Base-by-base conservation (phyloP, 139 green algal genomes). In the Coelastrella sp. region DNA sequence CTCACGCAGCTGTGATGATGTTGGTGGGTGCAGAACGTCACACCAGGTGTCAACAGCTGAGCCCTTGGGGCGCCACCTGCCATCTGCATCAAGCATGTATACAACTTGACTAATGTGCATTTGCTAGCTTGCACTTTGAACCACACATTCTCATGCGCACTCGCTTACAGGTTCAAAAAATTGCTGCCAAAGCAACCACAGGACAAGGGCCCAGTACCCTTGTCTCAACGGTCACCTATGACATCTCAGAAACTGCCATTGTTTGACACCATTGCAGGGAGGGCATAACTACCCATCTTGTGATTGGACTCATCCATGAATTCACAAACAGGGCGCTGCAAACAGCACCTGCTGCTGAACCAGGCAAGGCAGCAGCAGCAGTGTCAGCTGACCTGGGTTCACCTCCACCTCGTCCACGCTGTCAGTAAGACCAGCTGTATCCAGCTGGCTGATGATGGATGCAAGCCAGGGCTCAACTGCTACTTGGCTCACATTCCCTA, bases 321-420 rank as follows among this genome's bases (percentile, higher is more conserved):
- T 5, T 5, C 1, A 49, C 35, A 49, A 49, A 1, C 35, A 49
- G 35, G 35, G 3, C 35, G 35, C 35, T 49, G 35, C 76, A 19
- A 78, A 78, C 22, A 4, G 7, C 20, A 84, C 24, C 56, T 61
- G 20, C 15, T 15, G 8, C 22, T 7, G 65, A 24, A 75, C n/a
- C 20, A 75, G 82, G 61, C 78, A 24, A 27, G 61, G 27, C 61
- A 60, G 82, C 27, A 25, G 61, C 81, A 59, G n/a, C n/a, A 4
- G 35, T 72, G 63, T 72, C 25, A 14, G 27, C 70, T 20, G 58
- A 90, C 85, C 85, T 90, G 85, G 85, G 9, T 49, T 78, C 27
- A 90, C 85, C 17, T 90, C 85, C 12, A 90, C 58, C n/a, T 81
- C 73, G 4, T 84, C 74, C 8, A 90, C 58, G 6, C 15, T 56